A percentile compares a stretch with the other conserved stretches of the same genome.
Conservation (phyloP, 371 early-diverging fungal species). For the Saksenaea oblongispora region DNA sequence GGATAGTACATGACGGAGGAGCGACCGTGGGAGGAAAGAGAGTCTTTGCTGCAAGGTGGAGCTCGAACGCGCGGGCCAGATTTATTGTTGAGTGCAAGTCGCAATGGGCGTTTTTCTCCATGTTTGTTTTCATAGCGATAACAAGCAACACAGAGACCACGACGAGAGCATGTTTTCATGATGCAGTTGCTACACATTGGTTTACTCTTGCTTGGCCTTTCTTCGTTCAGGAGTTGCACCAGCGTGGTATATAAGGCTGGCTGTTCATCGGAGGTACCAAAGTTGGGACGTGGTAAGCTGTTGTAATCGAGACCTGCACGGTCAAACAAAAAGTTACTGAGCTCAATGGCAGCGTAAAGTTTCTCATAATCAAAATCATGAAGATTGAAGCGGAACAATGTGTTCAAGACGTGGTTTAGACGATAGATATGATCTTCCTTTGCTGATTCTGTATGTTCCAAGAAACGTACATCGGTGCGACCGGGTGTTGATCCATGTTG, state of each 20-base stretch:
- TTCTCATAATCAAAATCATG: conserved; percentile 30
- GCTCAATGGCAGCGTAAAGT: conserved; percentile 24
- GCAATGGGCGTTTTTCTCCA: conserved; percentile 35
- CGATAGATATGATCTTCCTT: conserved; percentile 52
- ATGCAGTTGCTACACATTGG: conserved; percentile 48
- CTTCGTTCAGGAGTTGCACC: conserved; percentile 31
- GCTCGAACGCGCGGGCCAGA: conserved; percentile 21
- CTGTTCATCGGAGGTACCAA: conserved; percentile 11
- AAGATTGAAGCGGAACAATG: conserved; percentile 46
- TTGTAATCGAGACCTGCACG: conserved; percentile 31
- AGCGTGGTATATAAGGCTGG: conserved; percentile 31
- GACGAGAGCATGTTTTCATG: conserved; percentile 44
- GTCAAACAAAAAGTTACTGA: conserved; percentile 43
- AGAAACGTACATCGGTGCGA: conserved; percentile 45
- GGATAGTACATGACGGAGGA: neutral
- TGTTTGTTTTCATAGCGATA: conserved; percentile 51
- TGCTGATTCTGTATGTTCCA: conserved; percentile 42
- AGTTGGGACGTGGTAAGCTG: conserved; percentile 32
- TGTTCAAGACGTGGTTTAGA: conserved; percentile 47
- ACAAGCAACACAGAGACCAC: conserved; percentile 48
- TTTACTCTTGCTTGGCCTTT: conserved; percentile 38
- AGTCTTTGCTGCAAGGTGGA: neutral
- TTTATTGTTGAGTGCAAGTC: conserved; percentile 43
- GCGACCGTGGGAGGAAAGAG: neutral
- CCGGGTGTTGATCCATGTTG: conserved; percentile 42